Evolutionary conservation across 1,139 yeast species (phyloP).

Genomic region (Suhomyces guaymorum): DNA sequence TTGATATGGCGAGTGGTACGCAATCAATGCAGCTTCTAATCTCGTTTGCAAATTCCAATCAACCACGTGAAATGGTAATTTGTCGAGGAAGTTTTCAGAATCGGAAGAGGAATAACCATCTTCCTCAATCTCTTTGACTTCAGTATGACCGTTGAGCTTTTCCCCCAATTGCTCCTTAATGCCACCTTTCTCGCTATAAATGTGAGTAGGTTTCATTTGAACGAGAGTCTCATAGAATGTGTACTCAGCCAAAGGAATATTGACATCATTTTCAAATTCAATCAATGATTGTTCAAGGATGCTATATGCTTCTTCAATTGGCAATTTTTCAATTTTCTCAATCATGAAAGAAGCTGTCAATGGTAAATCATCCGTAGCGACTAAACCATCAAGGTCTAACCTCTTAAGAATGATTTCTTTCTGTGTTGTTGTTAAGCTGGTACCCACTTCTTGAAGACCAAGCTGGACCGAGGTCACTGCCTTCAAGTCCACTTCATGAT

Average conservation of each 20-base stretch:
- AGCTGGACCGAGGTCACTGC: constrained; percentile 19
- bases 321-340: constrained; percentile 22
- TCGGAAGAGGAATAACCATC: constrained; percentile 1
- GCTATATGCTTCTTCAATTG: constrained; percentile 19
- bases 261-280: constrained; percentile 25
- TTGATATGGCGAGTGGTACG: constrained; percentile 61
- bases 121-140: constrained; percentile 1
- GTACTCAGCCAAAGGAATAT: constrained; percentile 21
- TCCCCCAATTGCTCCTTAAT: background rate
- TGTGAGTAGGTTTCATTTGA: constrained; percentile 1
- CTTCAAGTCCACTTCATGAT: constrained; percentile 18
- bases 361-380: constrained; percentile 33
- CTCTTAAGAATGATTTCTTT: constrained; percentile 29
- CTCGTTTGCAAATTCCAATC: constrained; percentile 20
- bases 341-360: constrained; percentile 25
- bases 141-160: background rate
- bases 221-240: constrained; percentile 16
- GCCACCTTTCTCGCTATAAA: constrained; percentile 13
- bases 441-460: constrained; percentile 31
- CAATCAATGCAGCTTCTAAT: constrained; percentile 31
- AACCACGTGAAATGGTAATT: constrained; percentile 11
- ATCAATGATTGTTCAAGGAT: constrained; percentile 21
- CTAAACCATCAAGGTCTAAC: constrained; percentile 29
- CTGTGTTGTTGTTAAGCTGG: constrained; percentile 27
- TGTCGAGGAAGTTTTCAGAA: constrained; percentile 10